A percentile compares a stretch with the other conserved stretches of the same genome.
phyloP scores from a whole-genome alignment of 139 green algal genomes.

The Dunaliella primolecta region DNA sequence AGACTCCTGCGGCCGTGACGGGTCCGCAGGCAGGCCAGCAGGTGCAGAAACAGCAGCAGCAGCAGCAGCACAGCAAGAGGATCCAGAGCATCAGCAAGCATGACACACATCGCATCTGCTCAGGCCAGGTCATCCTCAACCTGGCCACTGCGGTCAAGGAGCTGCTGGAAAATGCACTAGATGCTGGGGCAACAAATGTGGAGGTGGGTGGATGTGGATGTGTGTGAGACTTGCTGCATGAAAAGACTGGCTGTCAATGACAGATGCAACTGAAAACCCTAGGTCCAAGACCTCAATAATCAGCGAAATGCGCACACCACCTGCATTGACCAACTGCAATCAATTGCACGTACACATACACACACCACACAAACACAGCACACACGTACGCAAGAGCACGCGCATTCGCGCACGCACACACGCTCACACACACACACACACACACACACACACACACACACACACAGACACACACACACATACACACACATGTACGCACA shows the following conservation, averaged over 20 bases:
- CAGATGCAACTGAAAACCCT: background rate
- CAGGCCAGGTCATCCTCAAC: slow-evolving; percentile 90
- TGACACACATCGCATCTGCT: slow-evolving; percentile 78
- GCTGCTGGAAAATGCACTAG: slow-evolving; percentile 94
- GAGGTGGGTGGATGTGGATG: too few species aligned
- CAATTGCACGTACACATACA: too few species aligned
- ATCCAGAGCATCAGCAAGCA: slow-evolving; percentile 67
- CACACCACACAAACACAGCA: too few species aligned
- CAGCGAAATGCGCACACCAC: background rate
- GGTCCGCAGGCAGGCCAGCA: too few species aligned
- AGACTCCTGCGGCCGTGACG: too few species aligned
- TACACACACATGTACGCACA: too few species aligned
- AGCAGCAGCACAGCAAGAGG: background rate
- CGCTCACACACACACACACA: background rate
- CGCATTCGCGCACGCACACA: too few species aligned
- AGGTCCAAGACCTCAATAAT: background rate
- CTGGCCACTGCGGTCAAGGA: slow-evolving; percentile 87
- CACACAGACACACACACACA: too few species aligned
- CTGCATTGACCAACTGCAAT: background rate
- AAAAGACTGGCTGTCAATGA: too few species aligned
- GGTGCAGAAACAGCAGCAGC: background rate
- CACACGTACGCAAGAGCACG: too few species aligned
- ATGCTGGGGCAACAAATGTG: slow-evolving; percentile 87
- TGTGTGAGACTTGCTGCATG: too few species aligned
- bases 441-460: background rate